Conservation (phyloP, 2,329 filamentous ascomycete species). For the Botryotinia narcissicola region DNA sequence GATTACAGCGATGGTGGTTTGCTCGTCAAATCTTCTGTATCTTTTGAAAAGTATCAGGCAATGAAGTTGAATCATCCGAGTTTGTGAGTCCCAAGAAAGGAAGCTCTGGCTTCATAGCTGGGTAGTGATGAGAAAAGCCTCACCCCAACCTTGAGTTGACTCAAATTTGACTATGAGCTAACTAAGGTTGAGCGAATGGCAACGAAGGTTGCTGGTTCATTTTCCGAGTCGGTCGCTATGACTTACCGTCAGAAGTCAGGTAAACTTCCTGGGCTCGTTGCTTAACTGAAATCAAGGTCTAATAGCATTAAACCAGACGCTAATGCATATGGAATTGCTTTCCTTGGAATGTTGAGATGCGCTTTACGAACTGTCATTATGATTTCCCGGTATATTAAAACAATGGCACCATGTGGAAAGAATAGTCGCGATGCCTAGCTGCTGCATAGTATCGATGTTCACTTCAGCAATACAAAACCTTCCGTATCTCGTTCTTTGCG, state of each 20-base stretch:
- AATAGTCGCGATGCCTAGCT: neutral
- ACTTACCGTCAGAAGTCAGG: neutral
- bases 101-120: neutral
- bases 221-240: neutral
- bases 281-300: neutral
- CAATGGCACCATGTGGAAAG: too few species aligned
- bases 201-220: too few species aligned
- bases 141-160: fast-evolving
- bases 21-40: neutral
- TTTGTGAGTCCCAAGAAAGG: neutral
- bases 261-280: too few species aligned
- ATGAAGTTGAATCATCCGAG: neutral
- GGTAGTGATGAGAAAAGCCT: neutral
- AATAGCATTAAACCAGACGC: neutral
- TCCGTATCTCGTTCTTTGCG: neutral
- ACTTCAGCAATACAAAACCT: too few species aligned
- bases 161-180: neutral
- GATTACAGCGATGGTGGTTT: neutral
- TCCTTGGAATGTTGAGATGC: neutral
- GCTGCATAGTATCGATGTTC: neutral
- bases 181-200: neutral
- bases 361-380: too few species aligned
- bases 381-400: neutral
- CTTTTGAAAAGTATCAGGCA: neutral
- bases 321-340: neutral